These are phyloP conservation scores for Rhododendron williamsianum DNA, from an alignment of 148 eudicot species.

Conservation along the genomic window DNA sequence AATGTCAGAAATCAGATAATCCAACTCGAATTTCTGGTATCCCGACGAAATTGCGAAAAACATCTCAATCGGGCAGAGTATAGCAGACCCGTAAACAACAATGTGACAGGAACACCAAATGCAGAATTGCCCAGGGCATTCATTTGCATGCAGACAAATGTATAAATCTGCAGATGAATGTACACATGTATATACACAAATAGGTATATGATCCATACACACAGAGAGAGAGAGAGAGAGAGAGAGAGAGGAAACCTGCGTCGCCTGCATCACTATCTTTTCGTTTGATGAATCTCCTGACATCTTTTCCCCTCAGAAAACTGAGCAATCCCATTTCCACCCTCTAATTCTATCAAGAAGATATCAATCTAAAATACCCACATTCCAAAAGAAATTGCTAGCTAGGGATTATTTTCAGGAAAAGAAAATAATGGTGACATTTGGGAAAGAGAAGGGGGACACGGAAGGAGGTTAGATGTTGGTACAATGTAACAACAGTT, in stretches of 20 bases:
- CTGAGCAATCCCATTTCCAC: constrained; percentile 38
- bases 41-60: not conserved
- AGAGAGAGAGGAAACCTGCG: constrained; percentile 42
- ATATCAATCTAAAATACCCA: not conserved
- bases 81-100: not conserved
- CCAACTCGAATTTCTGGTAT: not conserved
- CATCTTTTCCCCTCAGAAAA: constrained; percentile 32
- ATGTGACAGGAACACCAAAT: not conserved
- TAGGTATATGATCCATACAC: not conserved
- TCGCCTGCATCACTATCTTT: constrained; percentile 84
- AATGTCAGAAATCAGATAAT: not conserved
- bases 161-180: not conserved
- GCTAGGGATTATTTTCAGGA: not conserved
- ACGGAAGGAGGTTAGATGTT: not conserved
- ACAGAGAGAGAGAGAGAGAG: not conserved
- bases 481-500: not conserved
- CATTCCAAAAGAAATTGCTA: not conserved
- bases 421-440: not conserved
- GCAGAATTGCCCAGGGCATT: not conserved
- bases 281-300: constrained; percentile 54
- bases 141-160: no score
- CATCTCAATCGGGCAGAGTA: not conserved
- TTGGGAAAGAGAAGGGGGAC: no score
- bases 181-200: not conserved
- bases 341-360: constrained; percentile 1